Evolutionary conservation across 306 rosid species (phyloP).

Genomic region (Macrotyloma uniflorum): DNA sequence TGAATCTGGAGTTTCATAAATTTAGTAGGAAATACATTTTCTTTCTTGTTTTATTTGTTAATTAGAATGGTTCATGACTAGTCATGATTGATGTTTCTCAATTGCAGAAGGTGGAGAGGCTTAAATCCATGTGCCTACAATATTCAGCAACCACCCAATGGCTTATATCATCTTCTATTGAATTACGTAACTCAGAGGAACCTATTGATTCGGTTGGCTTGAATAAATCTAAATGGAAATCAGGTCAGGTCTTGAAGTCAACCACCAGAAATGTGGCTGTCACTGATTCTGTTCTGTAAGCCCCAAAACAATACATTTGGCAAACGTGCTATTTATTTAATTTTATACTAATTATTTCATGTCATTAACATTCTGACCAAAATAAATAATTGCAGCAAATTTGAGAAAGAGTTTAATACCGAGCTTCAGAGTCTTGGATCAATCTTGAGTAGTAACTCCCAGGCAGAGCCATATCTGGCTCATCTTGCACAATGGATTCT

Average conservation of each 20-base stretch:
- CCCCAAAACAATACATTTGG: conserved; percentile 10
- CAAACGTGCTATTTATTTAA: not conserved
- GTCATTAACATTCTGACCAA: conserved; percentile 17
- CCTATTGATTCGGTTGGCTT: conserved; percentile 41
- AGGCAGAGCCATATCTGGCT: conserved; percentile 82
- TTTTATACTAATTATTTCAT: conserved; percentile 5
- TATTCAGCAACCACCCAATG: conserved; percentile 95
- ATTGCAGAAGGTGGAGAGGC: conserved; percentile 88
- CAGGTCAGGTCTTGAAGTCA: conserved; percentile 60
- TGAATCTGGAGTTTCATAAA: not conserved
- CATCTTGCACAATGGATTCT: conserved; percentile 87
- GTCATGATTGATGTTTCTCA: conserved; percentile 33
- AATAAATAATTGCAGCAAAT: conserved; percentile 63
- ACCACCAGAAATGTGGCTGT: conserved; percentile 60
- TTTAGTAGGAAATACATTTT: conserved; percentile 16
- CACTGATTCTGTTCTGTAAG: conserved; percentile 85
- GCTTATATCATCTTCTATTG: conserved; percentile 80
- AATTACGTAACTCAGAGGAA: conserved; percentile 52
- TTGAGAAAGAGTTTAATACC: conserved; percentile 80
- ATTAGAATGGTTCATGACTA: not conserved
- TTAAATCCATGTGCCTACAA: conserved; percentile 84
- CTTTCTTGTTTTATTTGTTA: not conserved
- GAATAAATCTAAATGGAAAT: conserved; percentile 55
- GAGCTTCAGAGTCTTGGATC: conserved; percentile 92
- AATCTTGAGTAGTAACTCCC: conserved; percentile 73